Conservation (phyloP, 2,329 filamentous ascomycete genomes). For the Trichoderma harzianum region DNA sequence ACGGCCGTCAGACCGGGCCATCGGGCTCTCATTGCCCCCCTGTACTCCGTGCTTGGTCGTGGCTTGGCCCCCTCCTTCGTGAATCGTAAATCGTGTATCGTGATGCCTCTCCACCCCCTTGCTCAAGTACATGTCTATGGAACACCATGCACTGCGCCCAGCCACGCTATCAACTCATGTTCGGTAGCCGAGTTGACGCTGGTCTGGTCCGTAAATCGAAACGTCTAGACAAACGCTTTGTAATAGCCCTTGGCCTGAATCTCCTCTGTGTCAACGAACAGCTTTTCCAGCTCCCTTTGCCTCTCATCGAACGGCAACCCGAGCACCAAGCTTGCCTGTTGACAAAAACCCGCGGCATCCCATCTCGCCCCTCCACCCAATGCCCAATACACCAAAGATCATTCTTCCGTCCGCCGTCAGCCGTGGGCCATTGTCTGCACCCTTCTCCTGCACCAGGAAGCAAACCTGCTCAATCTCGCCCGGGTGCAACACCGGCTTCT, state of each 20-base stretch:
- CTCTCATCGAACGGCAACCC: conserved; percentile 33
- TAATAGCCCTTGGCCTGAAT: neutral
- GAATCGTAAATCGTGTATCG: conserved; percentile 12
- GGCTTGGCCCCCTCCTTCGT: conserved; percentile 1
- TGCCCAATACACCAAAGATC: conserved; percentile 74
- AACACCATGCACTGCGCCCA: neutral
- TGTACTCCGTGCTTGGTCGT: neutral
- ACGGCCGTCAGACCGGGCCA: neutral
- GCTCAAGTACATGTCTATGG: neutral
- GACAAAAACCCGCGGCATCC: conserved; percentile 83
- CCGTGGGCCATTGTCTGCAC: conserved; percentile 32
- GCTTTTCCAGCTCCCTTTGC: conserved; percentile 10
- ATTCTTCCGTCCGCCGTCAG: conserved; percentile 56
- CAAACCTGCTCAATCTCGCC: conserved; percentile 65
- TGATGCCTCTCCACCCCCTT: neutral
- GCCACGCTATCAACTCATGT: neutral
- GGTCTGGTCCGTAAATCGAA: neutral
- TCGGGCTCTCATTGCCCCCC: neutral
- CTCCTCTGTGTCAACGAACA: neutral
- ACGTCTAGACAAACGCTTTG: neutral
- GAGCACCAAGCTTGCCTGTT: conserved; percentile 73
- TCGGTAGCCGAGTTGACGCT: neutral
- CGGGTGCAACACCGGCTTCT: conserved; percentile 56
- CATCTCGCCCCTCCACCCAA: conserved; percentile 88
- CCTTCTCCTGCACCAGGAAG: conserved; percentile 53